Conservation (phyloP, 192 early-diverging fungal species). For the Rhizophlyctis rosea region DNA sequence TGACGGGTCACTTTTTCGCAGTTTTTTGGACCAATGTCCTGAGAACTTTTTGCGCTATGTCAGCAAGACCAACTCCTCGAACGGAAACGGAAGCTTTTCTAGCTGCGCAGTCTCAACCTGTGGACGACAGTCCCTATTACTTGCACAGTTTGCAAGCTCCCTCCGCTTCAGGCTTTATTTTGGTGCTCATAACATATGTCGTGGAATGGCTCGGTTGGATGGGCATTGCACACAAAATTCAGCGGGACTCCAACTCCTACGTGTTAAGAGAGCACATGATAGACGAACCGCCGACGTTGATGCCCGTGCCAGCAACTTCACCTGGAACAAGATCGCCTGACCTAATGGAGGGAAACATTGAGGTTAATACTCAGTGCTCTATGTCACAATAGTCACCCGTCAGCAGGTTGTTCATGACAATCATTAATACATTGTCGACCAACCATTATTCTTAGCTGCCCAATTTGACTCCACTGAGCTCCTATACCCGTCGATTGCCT, state of each 20-base stretch:
- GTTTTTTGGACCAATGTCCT: too few species aligned
- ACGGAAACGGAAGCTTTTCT: too few species aligned
- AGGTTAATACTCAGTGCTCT: not conserved
- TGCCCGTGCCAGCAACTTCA: conserved; percentile 13
- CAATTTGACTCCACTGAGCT: not conserved
- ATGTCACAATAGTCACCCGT: too few species aligned
- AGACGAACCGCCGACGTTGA: not conserved
- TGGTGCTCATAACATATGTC: not conserved
- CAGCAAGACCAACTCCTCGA: too few species aligned
- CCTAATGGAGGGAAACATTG: not conserved
- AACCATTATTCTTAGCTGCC: too few species aligned
- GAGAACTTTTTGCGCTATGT: too few species aligned
- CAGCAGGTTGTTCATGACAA: not conserved
- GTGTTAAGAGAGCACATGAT: not conserved
- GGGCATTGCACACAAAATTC: conserved; percentile 18
- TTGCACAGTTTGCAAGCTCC: not conserved
- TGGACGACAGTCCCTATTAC: not conserved
- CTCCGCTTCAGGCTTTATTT: not conserved
- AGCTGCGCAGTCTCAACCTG: too few species aligned
- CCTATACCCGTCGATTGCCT: conserved; percentile 8
- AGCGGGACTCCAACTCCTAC: conserved; percentile 21
- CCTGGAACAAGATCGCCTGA: not conserved
- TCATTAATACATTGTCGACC: not conserved
- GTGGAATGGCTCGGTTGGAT: not conserved
- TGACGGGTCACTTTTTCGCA: too few species aligned